Evolutionary conservation across 1,139 yeast genomes (phyloP), one percentile per base, ranked within the genome.

Genomic region (Meyerozyma athensensis): DNA sequence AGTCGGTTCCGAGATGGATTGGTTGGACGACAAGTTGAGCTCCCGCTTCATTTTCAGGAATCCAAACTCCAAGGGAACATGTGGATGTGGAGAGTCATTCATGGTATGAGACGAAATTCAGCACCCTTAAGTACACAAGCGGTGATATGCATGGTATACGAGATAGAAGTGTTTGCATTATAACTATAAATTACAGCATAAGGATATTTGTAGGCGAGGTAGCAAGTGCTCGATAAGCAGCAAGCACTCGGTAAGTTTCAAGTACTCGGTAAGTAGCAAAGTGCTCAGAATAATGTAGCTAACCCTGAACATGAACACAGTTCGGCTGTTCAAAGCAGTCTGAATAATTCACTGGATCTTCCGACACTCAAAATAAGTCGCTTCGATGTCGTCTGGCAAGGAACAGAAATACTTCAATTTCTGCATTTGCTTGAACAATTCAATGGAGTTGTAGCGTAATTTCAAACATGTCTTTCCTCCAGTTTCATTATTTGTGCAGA

Each of bases 11-110:
- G 96, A 89, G 62, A 92, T 92, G 98, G 98, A 92, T 63, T 92
- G 97, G 96, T 71, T 86, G 42, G 97, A 92, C 55, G 97, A 92
- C 57, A 89, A 87, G 61, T 69, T 92, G 46, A 78, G 90, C 26
- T 81, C 95, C 13, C 77, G 95, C 55, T 92, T 92, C 59, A 87
- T 92, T 26, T 92, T 92, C 69, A 81, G 75, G 61, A 92, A 92
- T 61, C 98, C 98, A 43, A 92, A 92, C 62, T 84, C 95, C 35
- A 92, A 90, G 67, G 97, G 97, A 23, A 86, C 96, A 39, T 92
- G 98, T 64, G 98, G 98, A 13, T 92, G 98, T 61, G 98, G 97
- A 40, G 98, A 92, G 65, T 86, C 96, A 5, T 92, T 92, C 60
- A 90, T 90, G 97, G 96, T 89, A 6, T 89, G 65, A 58, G 28